Percentiles rank a stretch among this genome's conserved stretches.
Conservation (phyloP, 2,329 filamentous ascomycete species). For the Dothidotthia symphoricarpi region DNA sequence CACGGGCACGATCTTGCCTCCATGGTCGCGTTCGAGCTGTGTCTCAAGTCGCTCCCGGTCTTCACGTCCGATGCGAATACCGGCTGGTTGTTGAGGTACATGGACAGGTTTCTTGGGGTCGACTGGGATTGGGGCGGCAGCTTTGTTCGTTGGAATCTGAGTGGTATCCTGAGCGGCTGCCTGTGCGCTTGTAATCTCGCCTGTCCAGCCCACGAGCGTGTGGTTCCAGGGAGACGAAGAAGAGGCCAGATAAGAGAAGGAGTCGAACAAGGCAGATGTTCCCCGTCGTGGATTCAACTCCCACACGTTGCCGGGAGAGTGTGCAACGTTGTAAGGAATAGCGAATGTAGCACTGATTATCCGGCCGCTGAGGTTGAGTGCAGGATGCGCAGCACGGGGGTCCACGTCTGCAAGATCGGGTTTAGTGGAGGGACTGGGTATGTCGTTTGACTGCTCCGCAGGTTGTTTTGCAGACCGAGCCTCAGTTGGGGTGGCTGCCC, state of each 20-base stretch:
- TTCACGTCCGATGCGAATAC: slow-evolving; percentile 66
- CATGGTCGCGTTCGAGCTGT: slow-evolving; percentile 69
- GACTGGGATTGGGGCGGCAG: slow-evolving; percentile 76
- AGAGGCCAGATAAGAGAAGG: slow-evolving; percentile 85
- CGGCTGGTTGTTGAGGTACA: slow-evolving; percentile 63
- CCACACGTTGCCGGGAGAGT: slow-evolving; percentile 56
- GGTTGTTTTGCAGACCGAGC: slow-evolving; percentile 47
- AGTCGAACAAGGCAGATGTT: slow-evolving; percentile 89
- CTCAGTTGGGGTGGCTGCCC: slow-evolving; percentile 40
- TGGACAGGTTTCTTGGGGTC: slow-evolving; percentile 58
- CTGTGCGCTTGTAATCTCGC: slow-evolving; percentile 58
- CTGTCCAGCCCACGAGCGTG: slow-evolving; percentile 91
- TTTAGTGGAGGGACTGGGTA: slow-evolving; percentile 37
- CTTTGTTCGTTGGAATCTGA: slow-evolving; percentile 62
- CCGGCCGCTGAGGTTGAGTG: slow-evolving; percentile 58
- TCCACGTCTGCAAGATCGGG: slow-evolving; percentile 50
- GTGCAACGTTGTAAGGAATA: slow-evolving; percentile 60
- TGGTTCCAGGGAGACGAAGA: slow-evolving; percentile 83
- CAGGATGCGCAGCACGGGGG: slow-evolving; percentile 56
- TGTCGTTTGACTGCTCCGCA: slow-evolving; percentile 53
- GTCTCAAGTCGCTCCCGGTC: slow-evolving; percentile 73
- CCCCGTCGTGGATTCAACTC: slow-evolving; percentile 75
- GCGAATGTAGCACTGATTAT: slow-evolving; percentile 64
- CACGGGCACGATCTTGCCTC: slow-evolving; percentile 78
- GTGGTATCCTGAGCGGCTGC: slow-evolving; percentile 36